Percentiles rank a stretch among this genome's conserved stretches.
These are phyloP conservation scores for Hondaea fermentalgiana DNA, from an alignment of 108 stramenopile genomes.

Conservation along the genomic window DNA sequence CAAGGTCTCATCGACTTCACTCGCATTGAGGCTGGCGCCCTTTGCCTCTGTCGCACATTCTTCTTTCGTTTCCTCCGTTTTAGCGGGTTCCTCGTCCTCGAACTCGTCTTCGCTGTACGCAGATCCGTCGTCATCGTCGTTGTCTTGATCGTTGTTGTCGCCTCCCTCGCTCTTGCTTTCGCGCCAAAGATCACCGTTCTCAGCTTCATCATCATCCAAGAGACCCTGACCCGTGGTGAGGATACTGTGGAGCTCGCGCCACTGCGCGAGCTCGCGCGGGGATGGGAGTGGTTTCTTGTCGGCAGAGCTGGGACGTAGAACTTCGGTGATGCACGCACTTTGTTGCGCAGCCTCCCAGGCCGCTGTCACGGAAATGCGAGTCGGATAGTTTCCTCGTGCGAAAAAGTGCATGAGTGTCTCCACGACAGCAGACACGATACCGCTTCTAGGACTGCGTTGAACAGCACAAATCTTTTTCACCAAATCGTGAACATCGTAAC, in stretches of 20 bases:
- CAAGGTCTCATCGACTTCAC: neutral
- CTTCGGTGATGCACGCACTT: neutral
- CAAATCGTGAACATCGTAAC: neutral
- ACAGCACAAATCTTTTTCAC: neutral
- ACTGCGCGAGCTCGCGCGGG: neutral
- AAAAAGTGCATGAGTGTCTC: slow-evolving; percentile 1
- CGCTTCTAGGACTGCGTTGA: too few relatives aligned
- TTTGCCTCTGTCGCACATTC: neutral
- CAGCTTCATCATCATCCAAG: neutral
- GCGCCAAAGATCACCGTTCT: too few relatives aligned
- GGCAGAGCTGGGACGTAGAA: neutral
- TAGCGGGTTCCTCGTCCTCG: neutral
- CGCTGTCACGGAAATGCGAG: neutral
- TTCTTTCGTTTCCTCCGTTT: neutral
- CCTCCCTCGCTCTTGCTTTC: too few relatives aligned
- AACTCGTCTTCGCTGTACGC: neutral
- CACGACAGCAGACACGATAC: neutral
- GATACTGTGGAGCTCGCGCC: neutral
- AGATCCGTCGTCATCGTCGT: neutral
- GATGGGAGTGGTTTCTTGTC: neutral
- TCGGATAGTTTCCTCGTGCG: neutral
- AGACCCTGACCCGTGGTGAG: neutral
- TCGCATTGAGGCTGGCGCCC: neutral
- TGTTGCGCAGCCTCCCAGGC: neutral
- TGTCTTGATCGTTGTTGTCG: neutral